phyloP scores from a whole-genome alignment of 257 asterid species.

The Fraxinus excelsior region DNA sequence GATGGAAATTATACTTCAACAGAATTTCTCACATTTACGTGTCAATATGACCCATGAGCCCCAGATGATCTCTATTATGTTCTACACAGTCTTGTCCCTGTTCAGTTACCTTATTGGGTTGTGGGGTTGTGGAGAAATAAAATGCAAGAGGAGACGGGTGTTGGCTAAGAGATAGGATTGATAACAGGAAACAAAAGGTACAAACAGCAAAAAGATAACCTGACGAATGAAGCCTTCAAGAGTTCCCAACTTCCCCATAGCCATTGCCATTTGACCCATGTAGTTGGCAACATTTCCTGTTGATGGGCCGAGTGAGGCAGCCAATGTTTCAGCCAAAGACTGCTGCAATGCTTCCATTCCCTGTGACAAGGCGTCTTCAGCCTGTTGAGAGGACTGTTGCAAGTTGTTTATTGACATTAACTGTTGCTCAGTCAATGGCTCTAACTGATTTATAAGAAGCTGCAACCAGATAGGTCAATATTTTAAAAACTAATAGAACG shows the following conservation, averaged over 20 bases:
- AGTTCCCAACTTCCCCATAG: constrained; percentile 92
- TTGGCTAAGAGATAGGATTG: not conserved
- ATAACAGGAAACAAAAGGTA: constrained; percentile 10
- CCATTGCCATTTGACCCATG: constrained; percentile 99
- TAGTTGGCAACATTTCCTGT: constrained; percentile 89
- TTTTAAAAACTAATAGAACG: constrained; percentile 6
- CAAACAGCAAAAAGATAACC: constrained; percentile 39
- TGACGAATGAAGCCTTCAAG: constrained; percentile 95
- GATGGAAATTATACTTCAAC: not conserved
- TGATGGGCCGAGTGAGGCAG: constrained; percentile 84
- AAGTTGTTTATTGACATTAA: constrained; percentile 72
- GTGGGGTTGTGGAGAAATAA: not conserved
- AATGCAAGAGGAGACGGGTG: not conserved
- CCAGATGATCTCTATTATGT: not conserved
- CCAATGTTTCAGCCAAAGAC: constrained; percentile 85
- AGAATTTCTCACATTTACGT: not conserved
- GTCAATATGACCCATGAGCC: not conserved
- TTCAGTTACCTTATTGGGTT: not conserved
- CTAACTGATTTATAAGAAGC: constrained; percentile 85
- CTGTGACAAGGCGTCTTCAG: constrained; percentile 91
- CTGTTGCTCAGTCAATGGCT: constrained; percentile 93
- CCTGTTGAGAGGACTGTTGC: constrained; percentile 91
- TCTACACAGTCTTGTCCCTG: not conserved
- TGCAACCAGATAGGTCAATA: constrained; percentile 38
- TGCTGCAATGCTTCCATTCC: constrained; percentile 99